phyloP scores from a whole-genome alignment of 495 filamentous ascomycete genomes.

The Aspergillus affinis region DNA sequence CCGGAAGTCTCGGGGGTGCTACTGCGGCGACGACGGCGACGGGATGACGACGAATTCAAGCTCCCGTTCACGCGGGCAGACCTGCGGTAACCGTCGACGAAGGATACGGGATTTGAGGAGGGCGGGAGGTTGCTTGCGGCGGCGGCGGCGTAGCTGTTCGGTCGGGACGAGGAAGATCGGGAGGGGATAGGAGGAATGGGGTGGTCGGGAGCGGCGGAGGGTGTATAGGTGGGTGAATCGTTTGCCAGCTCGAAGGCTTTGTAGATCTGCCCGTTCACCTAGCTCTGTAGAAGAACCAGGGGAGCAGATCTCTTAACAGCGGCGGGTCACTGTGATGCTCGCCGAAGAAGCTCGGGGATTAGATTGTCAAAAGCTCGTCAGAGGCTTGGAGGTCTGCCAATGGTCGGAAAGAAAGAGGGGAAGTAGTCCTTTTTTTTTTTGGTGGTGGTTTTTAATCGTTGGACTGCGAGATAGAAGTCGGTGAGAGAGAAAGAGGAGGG shows the following conservation, averaged over 20 bases:
- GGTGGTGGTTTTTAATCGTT: too few relatives aligned
- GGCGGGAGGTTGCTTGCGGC: constrained; percentile 14
- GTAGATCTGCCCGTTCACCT: constrained; percentile 48
- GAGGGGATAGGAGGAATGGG: constrained; percentile 47
- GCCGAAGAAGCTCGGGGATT: background rate
- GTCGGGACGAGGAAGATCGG: constrained; percentile 24
- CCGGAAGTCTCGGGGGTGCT: constrained; percentile 28
- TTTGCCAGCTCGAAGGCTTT: constrained; percentile 62
- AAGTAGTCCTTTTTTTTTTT: too few relatives aligned
- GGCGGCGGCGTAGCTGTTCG: constrained; percentile 21
- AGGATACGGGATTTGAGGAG: constrained; percentile 16
- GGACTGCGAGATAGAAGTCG: background rate
- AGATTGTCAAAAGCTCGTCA: background rate
- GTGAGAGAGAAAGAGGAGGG: background rate
- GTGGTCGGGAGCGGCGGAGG: constrained; percentile 60
- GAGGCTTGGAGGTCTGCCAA: background rate
- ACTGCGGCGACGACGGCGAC: constrained; percentile 30
- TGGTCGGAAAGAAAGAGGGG: background rate
- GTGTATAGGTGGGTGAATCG: constrained; percentile 46
- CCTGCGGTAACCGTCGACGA: constrained; percentile 11
- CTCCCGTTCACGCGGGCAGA: constrained; percentile 13
- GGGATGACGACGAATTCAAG: constrained; percentile 10
- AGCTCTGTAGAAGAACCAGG: constrained; percentile 53
- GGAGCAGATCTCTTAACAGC: constrained; percentile 44
- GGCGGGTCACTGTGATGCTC: constrained; percentile 23